phyloP scores from a whole-genome alignment of 805 yeast genomes.

The Blastobotrys attinorum region DNA sequence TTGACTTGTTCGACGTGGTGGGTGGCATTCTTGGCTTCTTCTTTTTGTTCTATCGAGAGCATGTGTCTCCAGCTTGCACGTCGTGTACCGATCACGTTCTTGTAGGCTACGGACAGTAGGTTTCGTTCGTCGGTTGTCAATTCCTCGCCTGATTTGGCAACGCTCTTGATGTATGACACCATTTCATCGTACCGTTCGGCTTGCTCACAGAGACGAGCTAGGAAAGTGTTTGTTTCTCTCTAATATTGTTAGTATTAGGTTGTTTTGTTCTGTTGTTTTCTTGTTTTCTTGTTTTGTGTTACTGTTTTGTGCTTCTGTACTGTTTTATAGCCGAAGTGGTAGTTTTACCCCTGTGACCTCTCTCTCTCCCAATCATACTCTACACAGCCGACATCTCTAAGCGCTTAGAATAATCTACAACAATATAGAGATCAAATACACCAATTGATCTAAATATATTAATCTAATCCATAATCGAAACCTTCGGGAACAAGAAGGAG shows the following conservation, averaged over 20 bases:
- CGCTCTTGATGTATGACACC: conserved; percentile 98
- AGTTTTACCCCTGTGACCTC: no score
- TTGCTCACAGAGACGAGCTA: conserved; percentile 98
- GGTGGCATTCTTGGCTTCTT: conserved; percentile 94
- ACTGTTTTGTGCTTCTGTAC: neutral
- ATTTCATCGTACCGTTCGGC: conserved; percentile 99
- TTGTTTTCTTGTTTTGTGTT: neutral
- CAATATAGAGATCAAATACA: no score
- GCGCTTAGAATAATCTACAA: no score
- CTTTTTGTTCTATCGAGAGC: conserved; percentile 97
- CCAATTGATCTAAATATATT: no score
- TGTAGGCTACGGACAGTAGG: conserved; percentile 93
- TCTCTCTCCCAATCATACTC: no score
- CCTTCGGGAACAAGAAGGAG: no score
- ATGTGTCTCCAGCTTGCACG: conserved; percentile 99
- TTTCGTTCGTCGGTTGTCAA: conserved; percentile 97
- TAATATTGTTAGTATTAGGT: no score
- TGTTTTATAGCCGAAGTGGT: no score
- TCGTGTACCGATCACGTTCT: conserved; percentile 97
- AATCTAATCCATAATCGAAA: no score
- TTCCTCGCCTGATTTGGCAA: conserved; percentile 62
- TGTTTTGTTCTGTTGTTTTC: no score
- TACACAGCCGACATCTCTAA: no score
- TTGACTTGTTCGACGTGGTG: conserved; percentile 82
- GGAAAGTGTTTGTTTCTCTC: conserved; percentile 87